These are phyloP conservation scores for Peronospora belbahrii DNA, from an alignment of 352 stramenopile genomes.

Conservation along the genomic window DNA sequence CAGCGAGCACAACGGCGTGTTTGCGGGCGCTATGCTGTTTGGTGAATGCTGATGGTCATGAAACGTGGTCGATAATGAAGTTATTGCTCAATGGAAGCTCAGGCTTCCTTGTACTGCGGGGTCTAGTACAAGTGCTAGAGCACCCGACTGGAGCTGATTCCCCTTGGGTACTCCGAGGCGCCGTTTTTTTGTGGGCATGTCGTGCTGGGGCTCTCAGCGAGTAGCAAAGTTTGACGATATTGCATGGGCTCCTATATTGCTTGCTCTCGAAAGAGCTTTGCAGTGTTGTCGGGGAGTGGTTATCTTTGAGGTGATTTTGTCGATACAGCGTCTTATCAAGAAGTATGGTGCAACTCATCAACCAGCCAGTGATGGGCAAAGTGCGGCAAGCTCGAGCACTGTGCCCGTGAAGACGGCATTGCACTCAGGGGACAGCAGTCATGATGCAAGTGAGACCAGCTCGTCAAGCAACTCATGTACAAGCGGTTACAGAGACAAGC, in stretches of 20 bases:
- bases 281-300: constrained; percentile 68
- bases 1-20: constrained; percentile 49
- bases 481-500: constrained; percentile 18
- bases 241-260: constrained; percentile 62
- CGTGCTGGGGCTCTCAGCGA: constrained; percentile 79
- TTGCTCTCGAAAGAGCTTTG: constrained; percentile 54
- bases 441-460: constrained; percentile 2
- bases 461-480: neutral
- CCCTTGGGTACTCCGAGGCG: constrained; percentile 68
- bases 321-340: constrained; percentile 79
- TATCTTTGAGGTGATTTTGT: constrained; percentile 84
- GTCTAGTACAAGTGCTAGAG: constrained; percentile 67
- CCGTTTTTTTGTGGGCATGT: constrained; percentile 88
- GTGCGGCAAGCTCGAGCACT: constrained; percentile 1
- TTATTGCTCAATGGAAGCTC: constrained; percentile 52
- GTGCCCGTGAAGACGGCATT: neutral
- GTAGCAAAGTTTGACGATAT: constrained; percentile 65
- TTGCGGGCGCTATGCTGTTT: constrained; percentile 75
- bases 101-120: constrained; percentile 61
- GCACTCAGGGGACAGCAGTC: constrained; percentile 1
- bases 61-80: constrained; percentile 81
- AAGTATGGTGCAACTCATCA: constrained; percentile 53
- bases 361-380: constrained; percentile 6
- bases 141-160: constrained; percentile 40
- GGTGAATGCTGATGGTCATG: constrained; percentile 76